These are phyloP conservation scores for Pythium brachiatum DNA, from an alignment of 352 stramenopile species.

Conservation along the genomic window DNA sequence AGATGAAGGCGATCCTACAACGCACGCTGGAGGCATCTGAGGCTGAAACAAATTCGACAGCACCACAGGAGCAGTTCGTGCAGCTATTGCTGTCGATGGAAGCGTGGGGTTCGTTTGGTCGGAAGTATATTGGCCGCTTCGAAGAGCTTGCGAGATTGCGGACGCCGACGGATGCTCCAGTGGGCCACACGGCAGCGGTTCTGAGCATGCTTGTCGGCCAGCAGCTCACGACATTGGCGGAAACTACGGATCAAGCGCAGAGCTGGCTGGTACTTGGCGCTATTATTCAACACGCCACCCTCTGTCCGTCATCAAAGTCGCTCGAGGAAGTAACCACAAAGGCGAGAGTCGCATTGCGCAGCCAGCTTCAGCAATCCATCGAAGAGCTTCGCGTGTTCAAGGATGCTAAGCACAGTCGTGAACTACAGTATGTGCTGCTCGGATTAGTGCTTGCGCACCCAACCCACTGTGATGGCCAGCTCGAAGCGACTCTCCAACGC, in stretches of 20 bases:
- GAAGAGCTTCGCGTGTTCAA: slow-evolving; percentile 22
- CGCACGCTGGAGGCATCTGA: neutral
- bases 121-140: slow-evolving; percentile 13
- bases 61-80: slow-evolving; percentile 5
- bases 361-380: slow-evolving; percentile 5
- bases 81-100: slow-evolving; percentile 15
- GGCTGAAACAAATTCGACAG: neutral
- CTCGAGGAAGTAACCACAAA: neutral
- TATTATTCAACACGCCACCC: neutral
- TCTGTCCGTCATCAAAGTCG: neutral
- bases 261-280: slow-evolving; percentile 12
- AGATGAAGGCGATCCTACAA: slow-evolving; percentile 15
- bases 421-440: slow-evolving; percentile 11
- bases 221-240: slow-evolving; percentile 2
- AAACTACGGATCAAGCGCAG: neutral
- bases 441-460: slow-evolving; percentile 10
- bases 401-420: neutral
- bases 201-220: slow-evolving; percentile 9
- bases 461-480: neutral
- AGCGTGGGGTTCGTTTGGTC: slow-evolving; percentile 13
- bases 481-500: neutral
- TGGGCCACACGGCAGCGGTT: slow-evolving; percentile 6
- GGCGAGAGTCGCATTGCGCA: neutral
- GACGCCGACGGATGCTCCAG: slow-evolving; percentile 14
- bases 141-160: slow-evolving; percentile 15